phyloP scores from a whole-genome alignment of 2,329 filamentous ascomycete genomes.

The Talaromyces sp. region DNA sequence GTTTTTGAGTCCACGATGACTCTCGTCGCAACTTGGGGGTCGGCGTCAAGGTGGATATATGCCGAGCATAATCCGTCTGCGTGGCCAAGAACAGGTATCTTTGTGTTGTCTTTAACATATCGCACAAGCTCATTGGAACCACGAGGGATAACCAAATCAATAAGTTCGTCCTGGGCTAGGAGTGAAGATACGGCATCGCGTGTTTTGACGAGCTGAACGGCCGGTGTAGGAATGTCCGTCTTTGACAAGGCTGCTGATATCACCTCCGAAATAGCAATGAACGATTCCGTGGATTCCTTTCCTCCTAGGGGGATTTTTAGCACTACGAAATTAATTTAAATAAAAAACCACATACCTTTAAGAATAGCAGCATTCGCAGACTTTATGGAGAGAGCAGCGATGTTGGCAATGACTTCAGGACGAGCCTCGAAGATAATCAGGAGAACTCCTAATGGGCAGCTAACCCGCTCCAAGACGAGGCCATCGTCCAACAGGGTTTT shows the following conservation, averaged over 20 bases:
- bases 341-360: constrained; percentile 55
- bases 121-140: constrained; percentile 86
- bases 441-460: constrained; percentile 93
- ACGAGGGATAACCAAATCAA: constrained; percentile 91
- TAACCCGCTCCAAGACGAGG: constrained; percentile 78
- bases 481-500: constrained; percentile 82
- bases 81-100: constrained; percentile 93
- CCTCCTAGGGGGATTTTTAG: constrained; percentile 55
- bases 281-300: constrained; percentile 94
- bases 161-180: constrained; percentile 77
- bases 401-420: constrained; percentile 97
- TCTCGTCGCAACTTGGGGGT: constrained; percentile 63
- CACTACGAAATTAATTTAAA: background rate
- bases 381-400: constrained; percentile 91
- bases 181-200: constrained; percentile 85
- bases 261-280: constrained; percentile 79
- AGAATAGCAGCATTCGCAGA: constrained; percentile 95
- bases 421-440: constrained; percentile 98
- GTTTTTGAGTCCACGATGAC: constrained; percentile 90
- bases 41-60: constrained; percentile 76
- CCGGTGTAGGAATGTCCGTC: constrained; percentile 74
- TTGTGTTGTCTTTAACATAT: constrained; percentile 83
- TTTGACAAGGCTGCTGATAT: constrained; percentile 71
- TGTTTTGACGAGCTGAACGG: constrained; percentile 90
- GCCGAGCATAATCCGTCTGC: constrained; percentile 88